Percentiles rank a stretch among this genome's conserved stretches.
Conservation (phyloP, 2,329 filamentous ascomycete species). For the Cyphellophora europaea region DNA sequence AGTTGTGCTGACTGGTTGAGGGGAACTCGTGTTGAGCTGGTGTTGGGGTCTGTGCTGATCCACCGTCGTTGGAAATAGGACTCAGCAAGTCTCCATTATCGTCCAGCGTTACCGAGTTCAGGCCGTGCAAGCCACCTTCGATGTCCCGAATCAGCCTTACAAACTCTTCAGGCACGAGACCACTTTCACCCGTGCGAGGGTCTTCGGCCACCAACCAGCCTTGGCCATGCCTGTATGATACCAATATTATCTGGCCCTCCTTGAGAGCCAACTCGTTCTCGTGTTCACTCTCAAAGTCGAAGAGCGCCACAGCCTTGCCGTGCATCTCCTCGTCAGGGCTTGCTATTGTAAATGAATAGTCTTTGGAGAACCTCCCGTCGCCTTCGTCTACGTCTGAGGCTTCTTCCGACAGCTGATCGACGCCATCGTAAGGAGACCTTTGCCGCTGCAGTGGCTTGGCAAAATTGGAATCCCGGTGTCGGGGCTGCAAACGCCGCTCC, state of each 20-base stretch:
- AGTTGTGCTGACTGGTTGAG: background rate
- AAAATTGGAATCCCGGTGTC: slow-evolving; percentile 46
- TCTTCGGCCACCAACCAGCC: slow-evolving; percentile 97
- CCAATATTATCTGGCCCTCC: slow-evolving; percentile 92
- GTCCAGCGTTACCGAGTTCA: slow-evolving; percentile 48
- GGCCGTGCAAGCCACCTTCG: slow-evolving; percentile 73
- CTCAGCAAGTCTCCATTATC: slow-evolving; percentile 36
- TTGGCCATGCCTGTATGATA: slow-evolving; percentile 91
- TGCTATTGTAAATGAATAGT: slow-evolving; percentile 91
- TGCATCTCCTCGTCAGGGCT: slow-evolving; percentile 97
- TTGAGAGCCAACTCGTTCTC: slow-evolving; percentile 89
- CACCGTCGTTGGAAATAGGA: slow-evolving; percentile 45
- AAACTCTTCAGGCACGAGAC: slow-evolving; percentile 92
- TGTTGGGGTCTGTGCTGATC: slow-evolving; percentile 12
- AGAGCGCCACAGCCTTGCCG: slow-evolving; percentile 88
- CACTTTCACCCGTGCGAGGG: slow-evolving; percentile 85
- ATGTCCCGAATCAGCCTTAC: slow-evolving; percentile 88
- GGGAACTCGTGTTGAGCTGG: slow-evolving; percentile 12
- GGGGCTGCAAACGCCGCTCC: slow-evolving; percentile 42
- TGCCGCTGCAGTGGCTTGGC: slow-evolving; percentile 32
- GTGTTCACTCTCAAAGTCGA: slow-evolving; percentile 90
- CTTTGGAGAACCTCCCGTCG: slow-evolving; percentile 73
- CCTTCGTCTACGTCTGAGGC: slow-evolving; percentile 50
- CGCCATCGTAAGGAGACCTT: slow-evolving; percentile 7
- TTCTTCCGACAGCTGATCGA: slow-evolving; percentile 27